Evolutionary conservation across 495 filamentous ascomycete genomes (phyloP).

Genomic region (Annulohypoxylon moriforme): DNA sequence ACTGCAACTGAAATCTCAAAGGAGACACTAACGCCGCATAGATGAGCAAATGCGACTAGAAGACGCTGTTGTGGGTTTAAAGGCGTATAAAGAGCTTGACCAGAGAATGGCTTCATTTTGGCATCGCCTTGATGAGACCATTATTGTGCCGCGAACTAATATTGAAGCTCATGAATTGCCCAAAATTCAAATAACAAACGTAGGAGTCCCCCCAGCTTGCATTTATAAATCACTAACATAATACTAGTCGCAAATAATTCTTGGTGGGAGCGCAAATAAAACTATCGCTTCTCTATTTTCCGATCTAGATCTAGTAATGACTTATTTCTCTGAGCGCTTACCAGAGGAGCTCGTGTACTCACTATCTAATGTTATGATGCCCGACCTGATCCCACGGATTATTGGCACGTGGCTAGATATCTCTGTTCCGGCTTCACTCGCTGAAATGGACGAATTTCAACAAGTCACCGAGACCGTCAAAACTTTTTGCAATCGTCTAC

Average conservation of each 20-base stretch:
- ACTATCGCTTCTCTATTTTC: slow-evolving; percentile 62
- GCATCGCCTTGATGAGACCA: slow-evolving; percentile 59
- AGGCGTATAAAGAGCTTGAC: slow-evolving; percentile 64
- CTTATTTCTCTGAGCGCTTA: slow-evolving; percentile 72
- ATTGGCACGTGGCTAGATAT: slow-evolving; percentile 79
- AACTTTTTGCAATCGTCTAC: slow-evolving; percentile 71
- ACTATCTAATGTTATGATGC: slow-evolving; percentile 75
- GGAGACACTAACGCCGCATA: slow-evolving; percentile 46
- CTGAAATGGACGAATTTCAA: slow-evolving; percentile 76
- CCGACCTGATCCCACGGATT: slow-evolving; percentile 70
- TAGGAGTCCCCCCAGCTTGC: slow-evolving; percentile 42
- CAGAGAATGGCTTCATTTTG: slow-evolving; percentile 62
- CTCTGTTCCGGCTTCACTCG: slow-evolving; percentile 76
- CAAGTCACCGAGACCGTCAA: slow-evolving; percentile 67
- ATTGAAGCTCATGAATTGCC: slow-evolving; percentile 46
- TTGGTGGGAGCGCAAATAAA: slow-evolving; percentile 51
- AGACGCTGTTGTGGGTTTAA: slow-evolving; percentile 61
- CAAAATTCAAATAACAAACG: slow-evolving; percentile 53
- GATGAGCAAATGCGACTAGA: slow-evolving; percentile 59
- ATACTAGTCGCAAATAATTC: slow-evolving; percentile 47
- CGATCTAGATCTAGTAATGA: slow-evolving; percentile 71
- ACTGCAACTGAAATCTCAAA: background rate
- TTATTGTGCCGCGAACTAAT: slow-evolving; percentile 64
- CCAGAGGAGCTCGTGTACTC: slow-evolving; percentile 70
- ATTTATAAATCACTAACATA: slow-evolving; percentile 34